Base-by-base conservation (phyloP, 2,329 filamentous ascomycete genomes). In the Rhynchosporium secalis region DNA sequence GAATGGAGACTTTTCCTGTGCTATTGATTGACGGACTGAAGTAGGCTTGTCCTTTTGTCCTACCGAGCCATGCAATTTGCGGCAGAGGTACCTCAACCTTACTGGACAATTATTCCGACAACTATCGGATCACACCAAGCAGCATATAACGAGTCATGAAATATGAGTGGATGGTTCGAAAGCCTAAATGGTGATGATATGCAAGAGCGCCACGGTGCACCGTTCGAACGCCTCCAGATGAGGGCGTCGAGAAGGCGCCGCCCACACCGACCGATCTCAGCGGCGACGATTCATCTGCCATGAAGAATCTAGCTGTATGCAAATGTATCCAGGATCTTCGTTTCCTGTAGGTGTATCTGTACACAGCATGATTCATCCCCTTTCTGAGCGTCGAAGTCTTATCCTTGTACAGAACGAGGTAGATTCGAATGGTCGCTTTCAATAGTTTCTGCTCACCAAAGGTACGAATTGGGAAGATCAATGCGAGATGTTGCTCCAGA, bases 21-120 rank as follows among this genome's bases (percentile, higher is more conserved):
- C 33, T 41, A n/a, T 54, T 58, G 62, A 64, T 64, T 59, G 48
- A 64, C 59, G 29, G 36, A 57, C 48, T 64, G 48, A 58, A 64
- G 55, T 56, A 52, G 49, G 48, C 48, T 60, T 52, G 62, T 61
- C 54, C 28, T 28, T 7, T 55, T 41, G 57, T 63, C 58, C 52
- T 43, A 60, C 62, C 31, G 6, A 43, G 38, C 47, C 57, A 43
- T 48, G 20, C 33, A 58, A 31, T 40, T 48, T 36, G 12, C 29
- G 31, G 54, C 54, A 36, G 29, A 54, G 26, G 51, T 54, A 54
- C 51, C 51, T 54, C 15, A 40, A 52, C 0, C 3, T 13, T 26
- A n/a, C 33, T 52, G 8, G 33, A 40, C 33, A 38, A 33, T 52
- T 38, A 31, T 40, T 13, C 49, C 33, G 10, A 40, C 31, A 40